Conservation (phyloP, 2,329 filamentous ascomycete genomes). For the Colletotrichum liriopes region DNA sequence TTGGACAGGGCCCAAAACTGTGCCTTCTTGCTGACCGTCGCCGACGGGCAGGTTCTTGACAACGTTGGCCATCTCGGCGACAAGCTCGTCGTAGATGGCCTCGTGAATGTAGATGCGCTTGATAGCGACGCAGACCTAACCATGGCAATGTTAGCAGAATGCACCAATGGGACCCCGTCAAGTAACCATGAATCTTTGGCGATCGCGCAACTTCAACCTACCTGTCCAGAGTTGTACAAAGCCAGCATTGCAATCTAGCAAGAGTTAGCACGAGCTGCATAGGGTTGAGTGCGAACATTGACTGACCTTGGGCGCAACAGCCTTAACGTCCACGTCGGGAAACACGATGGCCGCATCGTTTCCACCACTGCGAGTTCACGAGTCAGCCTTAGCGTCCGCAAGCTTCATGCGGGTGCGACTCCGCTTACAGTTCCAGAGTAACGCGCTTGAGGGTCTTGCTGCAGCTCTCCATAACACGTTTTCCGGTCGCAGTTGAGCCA, state of each 20-base stretch:
- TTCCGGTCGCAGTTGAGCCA: slow-evolving; percentile 72
- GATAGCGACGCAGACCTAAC: slow-evolving; percentile 65
- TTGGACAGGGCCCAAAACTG: slow-evolving; percentile 70
- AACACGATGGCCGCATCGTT: slow-evolving; percentile 75
- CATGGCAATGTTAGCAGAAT: neutral
- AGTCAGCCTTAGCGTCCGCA: slow-evolving; percentile 1
- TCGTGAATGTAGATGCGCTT: slow-evolving; percentile 71
- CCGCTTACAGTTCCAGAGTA: slow-evolving; percentile 67
- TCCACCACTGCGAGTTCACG: slow-evolving; percentile 58
- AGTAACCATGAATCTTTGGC: slow-evolving; percentile 34
- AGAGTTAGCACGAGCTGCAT: neutral
- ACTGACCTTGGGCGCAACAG: slow-evolving; percentile 56
- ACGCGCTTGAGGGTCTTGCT: slow-evolving; percentile 72
- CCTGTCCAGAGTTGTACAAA: slow-evolving; percentile 70
- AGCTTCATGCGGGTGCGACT: slow-evolving; percentile 34
- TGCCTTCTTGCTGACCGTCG: slow-evolving; percentile 38
- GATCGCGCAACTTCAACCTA: slow-evolving; percentile 40
- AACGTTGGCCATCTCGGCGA: slow-evolving; percentile 40
- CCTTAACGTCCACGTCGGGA: slow-evolving; percentile 68
- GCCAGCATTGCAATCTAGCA: slow-evolving; percentile 61
- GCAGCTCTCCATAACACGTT: slow-evolving; percentile 72
- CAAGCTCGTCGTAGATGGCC: slow-evolving; percentile 60
- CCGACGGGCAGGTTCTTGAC: slow-evolving; percentile 39
- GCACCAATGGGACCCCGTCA: too few relatives aligned
- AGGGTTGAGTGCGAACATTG: too few relatives aligned